phyloP scores from a whole-genome alignment of 192 early-diverging fungal genomes.

The Spizellomyces punctatus region DNA sequence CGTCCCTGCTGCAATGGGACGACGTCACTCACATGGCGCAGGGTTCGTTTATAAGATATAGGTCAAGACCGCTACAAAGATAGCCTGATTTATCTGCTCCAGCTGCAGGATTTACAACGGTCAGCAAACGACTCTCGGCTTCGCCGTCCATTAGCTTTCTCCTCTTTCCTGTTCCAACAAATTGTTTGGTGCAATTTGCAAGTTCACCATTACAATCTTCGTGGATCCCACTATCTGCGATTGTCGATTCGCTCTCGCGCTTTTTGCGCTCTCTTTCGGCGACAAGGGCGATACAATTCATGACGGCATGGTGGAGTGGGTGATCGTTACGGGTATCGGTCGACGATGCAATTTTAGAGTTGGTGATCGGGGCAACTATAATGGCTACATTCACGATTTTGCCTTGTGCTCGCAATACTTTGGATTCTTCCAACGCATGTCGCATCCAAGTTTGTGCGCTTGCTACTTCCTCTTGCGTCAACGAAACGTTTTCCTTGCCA shows the following conservation, averaged over 20 bases:
- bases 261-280: constrained; percentile 57
- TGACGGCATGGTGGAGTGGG: constrained; percentile 77
- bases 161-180: constrained; percentile 6
- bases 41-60: constrained; percentile 82
- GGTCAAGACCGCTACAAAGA: constrained; percentile 80
- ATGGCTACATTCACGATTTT: constrained; percentile 41
- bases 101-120: background rate
- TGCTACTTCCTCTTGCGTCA: constrained; percentile 13
- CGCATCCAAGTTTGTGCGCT: constrained; percentile 11
- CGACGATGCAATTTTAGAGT: constrained; percentile 49
- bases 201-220: background rate
- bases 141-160: background rate
- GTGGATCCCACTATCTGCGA: constrained; percentile 1
- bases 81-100: constrained; percentile 52
- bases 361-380: constrained; percentile 58
- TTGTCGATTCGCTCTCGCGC: constrained; percentile 13
- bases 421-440: constrained; percentile 6
- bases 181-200: background rate
- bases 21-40: constrained; percentile 74
- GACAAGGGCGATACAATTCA: constrained; percentile 74
- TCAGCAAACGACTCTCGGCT: constrained; percentile 18
- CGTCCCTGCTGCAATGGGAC: background rate
- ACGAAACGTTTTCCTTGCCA: background rate
- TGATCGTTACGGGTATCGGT: constrained; percentile 47
- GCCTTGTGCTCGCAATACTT: background rate